Percentiles rank a stretch among this genome's conserved stretches.
phyloP scores from a whole-genome alignment of 306 rosid species.

The Medicago ruthenica region DNA sequence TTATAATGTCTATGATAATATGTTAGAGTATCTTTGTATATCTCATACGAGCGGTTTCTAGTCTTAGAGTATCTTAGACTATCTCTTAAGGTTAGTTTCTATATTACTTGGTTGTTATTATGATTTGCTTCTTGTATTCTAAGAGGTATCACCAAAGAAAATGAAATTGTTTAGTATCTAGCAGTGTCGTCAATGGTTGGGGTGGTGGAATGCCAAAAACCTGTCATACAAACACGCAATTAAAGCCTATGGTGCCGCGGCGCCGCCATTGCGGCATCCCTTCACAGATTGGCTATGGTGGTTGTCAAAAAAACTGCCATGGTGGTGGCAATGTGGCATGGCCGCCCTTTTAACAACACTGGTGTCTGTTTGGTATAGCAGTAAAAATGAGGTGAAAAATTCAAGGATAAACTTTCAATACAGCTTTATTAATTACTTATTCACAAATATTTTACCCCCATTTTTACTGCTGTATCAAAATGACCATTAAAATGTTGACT shows the following conservation, averaged over 20 bases:
- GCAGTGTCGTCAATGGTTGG: background rate
- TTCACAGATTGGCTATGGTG: background rate
- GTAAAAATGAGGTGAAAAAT: conserved; percentile 1
- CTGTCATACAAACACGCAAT: background rate
- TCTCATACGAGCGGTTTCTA: background rate
- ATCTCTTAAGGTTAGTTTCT: background rate
- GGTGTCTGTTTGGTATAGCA: background rate
- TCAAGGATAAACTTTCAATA: conserved; percentile 11
- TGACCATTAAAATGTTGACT: conserved; percentile 1
- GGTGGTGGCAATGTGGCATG: background rate
- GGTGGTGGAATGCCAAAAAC: background rate
- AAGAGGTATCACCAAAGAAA: conserved; percentile 12
- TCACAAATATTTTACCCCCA: conserved; percentile 2
- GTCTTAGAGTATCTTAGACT: background rate
- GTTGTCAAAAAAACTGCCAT: background rate
- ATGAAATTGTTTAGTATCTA: background rate
- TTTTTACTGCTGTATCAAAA: background rate
- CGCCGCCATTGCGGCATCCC: background rate
- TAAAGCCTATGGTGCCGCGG: background rate
- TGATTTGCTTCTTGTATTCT: background rate
- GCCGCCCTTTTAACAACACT: background rate
- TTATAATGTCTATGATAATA: background rate
- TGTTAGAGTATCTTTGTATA: background rate
- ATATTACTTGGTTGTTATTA: background rate
- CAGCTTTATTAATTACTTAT: background rate